These are phyloP conservation scores for Ascochyta koolunga DNA, from an alignment of 2,329 filamentous ascomycete genomes.

Conservation along the genomic window DNA sequence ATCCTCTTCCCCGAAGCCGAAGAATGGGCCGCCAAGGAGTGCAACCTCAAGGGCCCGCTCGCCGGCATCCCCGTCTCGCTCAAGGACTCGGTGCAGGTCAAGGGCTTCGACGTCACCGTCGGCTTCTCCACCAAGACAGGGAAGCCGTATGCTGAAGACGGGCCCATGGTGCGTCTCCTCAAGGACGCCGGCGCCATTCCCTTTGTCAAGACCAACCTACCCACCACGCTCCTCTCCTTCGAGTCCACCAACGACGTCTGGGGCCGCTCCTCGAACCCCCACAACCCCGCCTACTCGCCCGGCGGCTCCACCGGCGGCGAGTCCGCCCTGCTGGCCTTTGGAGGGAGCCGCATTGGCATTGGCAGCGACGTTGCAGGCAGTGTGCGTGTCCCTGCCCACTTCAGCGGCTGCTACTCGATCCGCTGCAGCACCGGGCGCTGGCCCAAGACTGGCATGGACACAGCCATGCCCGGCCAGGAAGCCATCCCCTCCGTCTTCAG, in stretches of 20 bases:
- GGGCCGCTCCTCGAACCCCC: conserved; percentile 82
- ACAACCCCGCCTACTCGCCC: conserved; percentile 82
- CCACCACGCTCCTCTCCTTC: conserved; percentile 84
- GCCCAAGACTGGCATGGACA: conserved; percentile 83
- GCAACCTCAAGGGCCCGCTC: conserved; percentile 80
- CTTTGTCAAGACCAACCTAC: conserved; percentile 91
- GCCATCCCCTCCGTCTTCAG: conserved; percentile 88
- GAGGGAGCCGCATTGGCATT: conserved; percentile 83
- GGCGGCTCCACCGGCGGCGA: conserved; percentile 90
- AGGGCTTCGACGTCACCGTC: conserved; percentile 81
- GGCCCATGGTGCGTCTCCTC: conserved; percentile 73
- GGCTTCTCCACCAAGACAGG: conserved; percentile 77
- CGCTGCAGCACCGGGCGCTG: conserved; percentile 88
- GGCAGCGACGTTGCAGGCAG: conserved; percentile 91
- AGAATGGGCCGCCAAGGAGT: conserved; percentile 65
- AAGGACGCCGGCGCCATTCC: conserved; percentile 89
- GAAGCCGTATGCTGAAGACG: conserved; percentile 71
- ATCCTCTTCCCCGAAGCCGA: conserved; percentile 81
- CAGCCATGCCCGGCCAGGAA: conserved; percentile 92
- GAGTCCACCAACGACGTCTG: conserved; percentile 82
- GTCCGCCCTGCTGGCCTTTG: conserved; percentile 78
- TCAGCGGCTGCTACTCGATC: conserved; percentile 85
- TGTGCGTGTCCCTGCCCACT: conserved; percentile 85
- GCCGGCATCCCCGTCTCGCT: conserved; percentile 86
- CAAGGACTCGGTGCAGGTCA: conserved; percentile 78